Evolutionary conservation across 1,284 basidiomycete species (phyloP).

Genomic region (Taiwanofungus camphoratus): DNA sequence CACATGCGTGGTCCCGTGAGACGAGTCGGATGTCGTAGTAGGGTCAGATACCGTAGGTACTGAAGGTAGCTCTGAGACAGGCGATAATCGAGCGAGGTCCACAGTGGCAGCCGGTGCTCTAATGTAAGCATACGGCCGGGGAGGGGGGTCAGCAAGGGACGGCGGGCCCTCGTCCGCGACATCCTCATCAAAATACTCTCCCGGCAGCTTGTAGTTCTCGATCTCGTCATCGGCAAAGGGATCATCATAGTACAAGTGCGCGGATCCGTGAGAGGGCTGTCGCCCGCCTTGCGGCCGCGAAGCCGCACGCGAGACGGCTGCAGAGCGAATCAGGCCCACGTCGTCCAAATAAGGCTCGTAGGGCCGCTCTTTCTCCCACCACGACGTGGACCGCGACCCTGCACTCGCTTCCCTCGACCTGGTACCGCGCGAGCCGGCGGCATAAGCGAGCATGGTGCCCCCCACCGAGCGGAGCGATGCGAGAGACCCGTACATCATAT

Average conservation of each 20-base stretch:
- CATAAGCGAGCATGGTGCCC: constrained; percentile 27
- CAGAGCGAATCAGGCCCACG: constrained; percentile 31
- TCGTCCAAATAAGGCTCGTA: constrained; percentile 46
- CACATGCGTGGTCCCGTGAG: constrained; percentile 7
- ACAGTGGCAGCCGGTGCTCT: constrained; percentile 21
- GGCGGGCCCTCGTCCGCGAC: constrained; percentile 21
- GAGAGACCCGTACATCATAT: constrained; percentile 26
- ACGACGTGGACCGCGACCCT: constrained; percentile 25
- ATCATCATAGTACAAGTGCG: constrained; percentile 39
- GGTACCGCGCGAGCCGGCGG: constrained; percentile 30
- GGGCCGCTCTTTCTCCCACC: constrained; percentile 38
- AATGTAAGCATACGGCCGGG: constrained; percentile 23
- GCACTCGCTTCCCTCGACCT: constrained; percentile 30
- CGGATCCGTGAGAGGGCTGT: constrained; percentile 35
- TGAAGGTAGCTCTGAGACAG: constrained; percentile 25
- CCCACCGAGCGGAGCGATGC: constrained; percentile 48
- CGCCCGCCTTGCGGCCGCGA: constrained; percentile 30
- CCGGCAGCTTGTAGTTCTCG: constrained; percentile 26
- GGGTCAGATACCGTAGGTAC: constrained; percentile 20
- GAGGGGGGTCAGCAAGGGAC: constrained; percentile 24
- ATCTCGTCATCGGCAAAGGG: constrained; percentile 49
- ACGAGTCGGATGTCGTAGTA: constrained; percentile 18
- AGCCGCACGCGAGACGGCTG: constrained; percentile 18
- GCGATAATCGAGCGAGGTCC: constrained; percentile 26
- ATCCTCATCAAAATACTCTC: constrained; percentile 21